A percentile compares a stretch with the other conserved stretches of the same genome.
phyloP scores from a whole-genome alignment of 345 rosid genomes.

The Lumnitzera racemosa region DNA sequence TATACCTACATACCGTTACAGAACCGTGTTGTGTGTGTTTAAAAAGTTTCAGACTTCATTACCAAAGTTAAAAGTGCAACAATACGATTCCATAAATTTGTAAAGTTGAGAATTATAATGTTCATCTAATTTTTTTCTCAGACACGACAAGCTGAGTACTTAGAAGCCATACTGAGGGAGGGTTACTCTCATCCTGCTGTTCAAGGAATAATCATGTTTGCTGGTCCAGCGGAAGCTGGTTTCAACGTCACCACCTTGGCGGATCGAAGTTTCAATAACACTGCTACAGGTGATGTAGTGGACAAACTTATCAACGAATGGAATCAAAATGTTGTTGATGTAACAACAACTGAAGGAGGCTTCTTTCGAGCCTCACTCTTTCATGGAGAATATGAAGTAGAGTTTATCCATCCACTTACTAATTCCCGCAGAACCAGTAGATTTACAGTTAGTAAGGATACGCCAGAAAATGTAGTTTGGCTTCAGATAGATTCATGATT shows the following conservation, averaged over 20 bases:
- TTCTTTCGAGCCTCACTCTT: slow-evolving; percentile 27
- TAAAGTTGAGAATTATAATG: too few species aligned
- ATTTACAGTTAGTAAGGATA: slow-evolving; percentile 22
- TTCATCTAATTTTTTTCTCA: background rate
- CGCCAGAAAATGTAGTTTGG: too few species aligned
- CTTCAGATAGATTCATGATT: too few species aligned
- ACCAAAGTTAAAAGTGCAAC: too few species aligned
- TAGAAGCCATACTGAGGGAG: slow-evolving; percentile 63
- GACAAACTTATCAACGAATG: slow-evolving; percentile 56
- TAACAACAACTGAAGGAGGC: slow-evolving; percentile 17
- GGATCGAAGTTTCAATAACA: slow-evolving; percentile 37
- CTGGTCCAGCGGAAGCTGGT: slow-evolving; percentile 55
- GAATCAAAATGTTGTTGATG: slow-evolving; percentile 14
- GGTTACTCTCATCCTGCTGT: slow-evolving; percentile 60
- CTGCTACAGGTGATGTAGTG: slow-evolving; percentile 44
- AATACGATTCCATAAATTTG: too few species aligned
- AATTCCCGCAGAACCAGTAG: slow-evolving; percentile 15
- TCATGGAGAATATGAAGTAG: slow-evolving; percentile 46
- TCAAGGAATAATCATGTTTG: slow-evolving; percentile 56
- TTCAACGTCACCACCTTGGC: slow-evolving; percentile 36
- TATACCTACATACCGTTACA: too few species aligned
- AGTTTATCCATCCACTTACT: slow-evolving; percentile 27
- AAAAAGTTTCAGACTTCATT: too few species aligned
- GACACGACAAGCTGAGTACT: slow-evolving; percentile 25
- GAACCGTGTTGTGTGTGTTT: too few species aligned